Evolutionary conservation across 441 rosid genomes (phyloP).

Genomic region (California macrophylla): DNA sequence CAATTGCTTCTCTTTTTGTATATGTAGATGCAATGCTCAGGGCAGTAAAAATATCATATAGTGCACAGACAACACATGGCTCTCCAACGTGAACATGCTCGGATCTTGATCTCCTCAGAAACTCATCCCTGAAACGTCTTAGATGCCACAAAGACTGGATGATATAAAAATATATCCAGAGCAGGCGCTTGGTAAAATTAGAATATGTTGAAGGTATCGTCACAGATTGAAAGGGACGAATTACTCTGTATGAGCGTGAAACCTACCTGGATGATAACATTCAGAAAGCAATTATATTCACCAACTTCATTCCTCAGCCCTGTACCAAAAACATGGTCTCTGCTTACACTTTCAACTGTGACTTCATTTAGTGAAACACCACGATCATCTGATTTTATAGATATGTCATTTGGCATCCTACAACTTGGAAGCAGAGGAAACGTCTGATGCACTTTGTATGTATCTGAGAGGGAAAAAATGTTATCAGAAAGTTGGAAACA

Average conservation of each 20-base stretch:
- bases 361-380: slow-evolving; percentile 30
- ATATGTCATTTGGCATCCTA: slow-evolving; percentile 21
- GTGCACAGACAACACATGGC: slow-evolving; percentile 87
- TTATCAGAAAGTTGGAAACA: slow-evolving; percentile 11
- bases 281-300: slow-evolving; percentile 92
- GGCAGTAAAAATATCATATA: slow-evolving; percentile 67
- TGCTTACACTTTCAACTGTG: slow-evolving; percentile 24
- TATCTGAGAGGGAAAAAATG: slow-evolving; percentile 36
- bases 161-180: slow-evolving; percentile 13
- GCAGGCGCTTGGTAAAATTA: not conserved
- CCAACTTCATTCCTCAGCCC: slow-evolving; percentile 92
- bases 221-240: not conserved
- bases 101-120: slow-evolving; percentile 54
- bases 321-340: slow-evolving; percentile 46
- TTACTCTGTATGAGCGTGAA: not conserved
- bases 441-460: slow-evolving; percentile 46
- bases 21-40: slow-evolving; percentile 48
- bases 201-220: slow-evolving; percentile 2
- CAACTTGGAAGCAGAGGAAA: slow-evolving; percentile 32
- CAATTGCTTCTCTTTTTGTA: slow-evolving; percentile 54
- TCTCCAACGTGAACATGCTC: slow-evolving; percentile 82
- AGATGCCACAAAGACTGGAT: slow-evolving; percentile 88
- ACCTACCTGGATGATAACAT: slow-evolving; percentile 87
- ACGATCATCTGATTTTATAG: slow-evolving; percentile 27
- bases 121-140: slow-evolving; percentile 63